These are phyloP conservation scores for Hippophae gyantsensis DNA, from an alignment of 306 rosid species.

Conservation along the genomic window DNA sequence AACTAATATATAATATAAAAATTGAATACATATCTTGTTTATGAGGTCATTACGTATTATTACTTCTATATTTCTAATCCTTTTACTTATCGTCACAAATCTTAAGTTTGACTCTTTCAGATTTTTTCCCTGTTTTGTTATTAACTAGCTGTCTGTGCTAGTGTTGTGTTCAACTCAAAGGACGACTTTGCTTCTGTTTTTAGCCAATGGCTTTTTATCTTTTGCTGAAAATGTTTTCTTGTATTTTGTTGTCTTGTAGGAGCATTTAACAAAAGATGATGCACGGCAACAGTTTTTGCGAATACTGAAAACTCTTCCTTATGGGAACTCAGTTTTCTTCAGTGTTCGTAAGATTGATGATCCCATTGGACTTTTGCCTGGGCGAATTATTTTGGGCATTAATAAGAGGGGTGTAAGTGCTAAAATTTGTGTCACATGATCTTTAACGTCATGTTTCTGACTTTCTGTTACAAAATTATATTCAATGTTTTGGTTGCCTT, in stretches of 20 bases:
- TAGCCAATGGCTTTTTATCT: too few species aligned
- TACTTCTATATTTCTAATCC: too few species aligned
- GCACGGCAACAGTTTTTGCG: slow-evolving; percentile 92
- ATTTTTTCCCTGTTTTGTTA: too few species aligned
- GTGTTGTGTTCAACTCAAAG: too few species aligned
- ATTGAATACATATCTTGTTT: too few species aligned
- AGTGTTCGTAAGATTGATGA: slow-evolving; percentile 88
- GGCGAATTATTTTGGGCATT: slow-evolving; percentile 83
- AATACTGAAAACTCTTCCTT: slow-evolving; percentile 77
- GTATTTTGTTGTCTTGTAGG: slow-evolving; percentile 30
- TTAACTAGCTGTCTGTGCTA: too few species aligned
- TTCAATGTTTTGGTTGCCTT: neutral
- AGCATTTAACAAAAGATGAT: slow-evolving; percentile 73
- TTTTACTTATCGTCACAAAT: too few species aligned
- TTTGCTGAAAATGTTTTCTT: neutral
- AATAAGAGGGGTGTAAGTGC: slow-evolving; percentile 86
- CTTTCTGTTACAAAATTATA: neutral
- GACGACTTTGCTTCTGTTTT: too few species aligned
- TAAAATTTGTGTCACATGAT: neutral
- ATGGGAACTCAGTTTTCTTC: slow-evolving; percentile 84
- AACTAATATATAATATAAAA: too few species aligned
- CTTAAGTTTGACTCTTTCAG: too few species aligned
- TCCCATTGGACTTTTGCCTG: slow-evolving; percentile 93
- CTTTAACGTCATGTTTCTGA: neutral
- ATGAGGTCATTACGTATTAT: too few species aligned